These are phyloP conservation scores for Collybia sp. DNA, from an alignment of 768 basidiomycete species.

Conservation along the genomic window DNA sequence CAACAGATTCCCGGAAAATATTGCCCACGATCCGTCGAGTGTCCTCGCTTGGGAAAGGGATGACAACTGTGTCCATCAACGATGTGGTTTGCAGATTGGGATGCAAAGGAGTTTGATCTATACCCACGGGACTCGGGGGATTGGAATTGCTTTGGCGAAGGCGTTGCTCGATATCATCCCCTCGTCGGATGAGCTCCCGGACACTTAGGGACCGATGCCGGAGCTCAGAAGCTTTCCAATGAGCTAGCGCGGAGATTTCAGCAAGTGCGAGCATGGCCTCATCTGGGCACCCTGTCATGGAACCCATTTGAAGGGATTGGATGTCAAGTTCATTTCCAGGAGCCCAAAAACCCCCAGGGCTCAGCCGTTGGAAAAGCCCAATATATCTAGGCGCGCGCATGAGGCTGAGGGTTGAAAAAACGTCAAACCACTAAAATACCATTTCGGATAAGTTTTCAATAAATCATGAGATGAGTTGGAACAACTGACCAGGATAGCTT, in stretches of 20 bases:
- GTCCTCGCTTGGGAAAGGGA: slow-evolving; percentile 35
- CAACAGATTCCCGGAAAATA: slow-evolving; percentile 62
- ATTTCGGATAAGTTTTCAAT: slow-evolving; percentile 12
- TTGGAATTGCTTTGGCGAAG: slow-evolving; percentile 41
- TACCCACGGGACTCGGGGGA: slow-evolving; percentile 24
- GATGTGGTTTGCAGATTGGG: slow-evolving; percentile 31
- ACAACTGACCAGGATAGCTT: slow-evolving; percentile 65
- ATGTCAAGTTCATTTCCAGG: slow-evolving; percentile 28
- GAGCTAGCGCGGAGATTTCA: slow-evolving; percentile 65
- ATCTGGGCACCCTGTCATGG: slow-evolving; percentile 73
- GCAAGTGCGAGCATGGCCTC: slow-evolving; percentile 73
- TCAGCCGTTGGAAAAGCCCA: slow-evolving; percentile 59
- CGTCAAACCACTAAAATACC: slow-evolving; percentile 65
- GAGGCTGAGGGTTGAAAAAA: slow-evolving; percentile 62
- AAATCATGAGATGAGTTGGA: neutral
- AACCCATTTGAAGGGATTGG: slow-evolving; percentile 56
- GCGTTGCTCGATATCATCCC: slow-evolving; percentile 64
- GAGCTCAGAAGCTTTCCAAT: slow-evolving; percentile 68
- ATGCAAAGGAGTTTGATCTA: slow-evolving; percentile 30
- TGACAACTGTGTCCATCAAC: slow-evolving; percentile 22
- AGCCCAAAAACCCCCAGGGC: slow-evolving; percentile 42
- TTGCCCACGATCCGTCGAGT: slow-evolving; percentile 42
- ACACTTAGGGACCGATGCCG: slow-evolving; percentile 65
- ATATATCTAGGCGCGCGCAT: slow-evolving; percentile 62
- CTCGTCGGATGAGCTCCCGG: slow-evolving; percentile 71